Conservation (phyloP, 805 yeast genomes). For the Metschnikowia bowlesiae region DNA sequence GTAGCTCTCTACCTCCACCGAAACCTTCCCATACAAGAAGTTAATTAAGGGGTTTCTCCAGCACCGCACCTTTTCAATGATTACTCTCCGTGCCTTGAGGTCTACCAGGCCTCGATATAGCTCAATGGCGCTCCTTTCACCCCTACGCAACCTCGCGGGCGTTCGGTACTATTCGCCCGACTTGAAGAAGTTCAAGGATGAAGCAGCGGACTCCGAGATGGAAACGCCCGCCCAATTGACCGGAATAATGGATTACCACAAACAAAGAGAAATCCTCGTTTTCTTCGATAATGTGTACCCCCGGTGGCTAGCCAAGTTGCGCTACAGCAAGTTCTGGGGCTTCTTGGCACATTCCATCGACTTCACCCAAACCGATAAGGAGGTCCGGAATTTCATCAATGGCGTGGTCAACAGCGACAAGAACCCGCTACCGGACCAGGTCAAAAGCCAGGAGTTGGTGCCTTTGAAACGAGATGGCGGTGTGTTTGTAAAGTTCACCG, state of each 20-base stretch:
- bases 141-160: not conserved
- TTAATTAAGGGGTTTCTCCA: not conserved
- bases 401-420: conserved; percentile 11
- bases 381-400: conserved; percentile 18
- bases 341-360: conserved; percentile 16
- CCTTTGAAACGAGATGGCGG: conserved; percentile 88
- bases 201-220: conserved; percentile 24
- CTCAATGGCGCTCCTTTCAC: not conserved
- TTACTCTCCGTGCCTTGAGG: not conserved
- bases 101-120: not conserved
- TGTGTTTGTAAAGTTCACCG: conserved; percentile 74
- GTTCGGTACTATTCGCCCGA: conserved; percentile 15
- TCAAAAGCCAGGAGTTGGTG: conserved; percentile 52
- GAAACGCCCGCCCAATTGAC: conserved; percentile 35
- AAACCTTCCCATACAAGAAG: not conserved
- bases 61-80: not conserved
- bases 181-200: conserved; percentile 29
- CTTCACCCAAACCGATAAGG: conserved; percentile 12
- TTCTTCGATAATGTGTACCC: conserved; percentile 38
- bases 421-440: conserved; percentile 29
- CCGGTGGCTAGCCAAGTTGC: conserved; percentile 22
- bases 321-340: conserved; percentile 21
- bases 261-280: conserved; percentile 28
- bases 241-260: conserved; percentile 36
- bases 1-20: not conserved